Evolutionary conservation across 176 grass and related monocot genomes (phyloP), one percentile per base, ranked within the genome.

Genomic region (Thinopyrum elongatum): DNA sequence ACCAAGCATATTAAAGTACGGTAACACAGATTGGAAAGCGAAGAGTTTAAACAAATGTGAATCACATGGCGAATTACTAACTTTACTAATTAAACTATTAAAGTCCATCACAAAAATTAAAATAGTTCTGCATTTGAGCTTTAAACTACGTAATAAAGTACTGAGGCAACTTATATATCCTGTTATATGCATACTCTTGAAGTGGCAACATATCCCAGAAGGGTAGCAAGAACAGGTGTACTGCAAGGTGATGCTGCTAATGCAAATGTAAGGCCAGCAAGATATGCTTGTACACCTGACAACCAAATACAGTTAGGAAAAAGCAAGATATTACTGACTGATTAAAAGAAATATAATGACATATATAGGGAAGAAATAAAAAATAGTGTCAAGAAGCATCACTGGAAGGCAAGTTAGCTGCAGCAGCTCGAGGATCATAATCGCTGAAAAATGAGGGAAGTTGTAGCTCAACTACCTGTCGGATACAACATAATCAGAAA

Each of bases 241-340:
- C 93, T 98, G 87, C 96, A 98, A 86, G 96, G 96, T 66, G 96
- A 98, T 84, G 93, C 93, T 28, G 96, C 96, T 38, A 98, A 87
- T 36, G 96, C 96, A 94, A 98, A 98, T 84, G 96, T 92, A 87
- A 98, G 96, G 42, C 96, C 93, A 87, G 90, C 93, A 77, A 98
- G 84, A 90, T 98, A 98, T 92, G 93, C 93, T 95, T 95, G 96
- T 66, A 95, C 93, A 78, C 93, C 96, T 98, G 65, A 65, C n/a
- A 87, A 79, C 65, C 65, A 86, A 65, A 80, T 27, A 66, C 10
- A 80, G 86, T 78, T 25, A 77, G 15, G 6, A 14, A 63, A 76
- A 55, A 42, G 4, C 75, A 39, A 91, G 25, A 65, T 78, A 76
- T 74, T 68, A 82, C 39, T 35, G 21, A 79, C 44, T 36, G 77